Base-by-base conservation (phyloP, 2,329 filamentous ascomycete species). In the Nannizziopsis arthrosporioides region DNA sequence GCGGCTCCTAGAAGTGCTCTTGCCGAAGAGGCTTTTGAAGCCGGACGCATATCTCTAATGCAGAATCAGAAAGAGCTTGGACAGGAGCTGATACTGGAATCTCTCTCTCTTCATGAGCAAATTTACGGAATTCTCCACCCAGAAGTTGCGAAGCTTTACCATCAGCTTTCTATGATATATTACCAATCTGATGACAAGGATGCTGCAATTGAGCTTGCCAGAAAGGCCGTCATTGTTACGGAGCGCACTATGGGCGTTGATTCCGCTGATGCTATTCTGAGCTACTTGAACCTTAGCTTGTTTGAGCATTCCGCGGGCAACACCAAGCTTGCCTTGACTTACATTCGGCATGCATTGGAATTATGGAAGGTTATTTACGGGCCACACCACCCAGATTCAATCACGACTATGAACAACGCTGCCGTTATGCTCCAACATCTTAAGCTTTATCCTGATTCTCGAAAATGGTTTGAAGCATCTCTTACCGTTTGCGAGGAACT, bases 131-230 rank as follows among this genome's bases (percentile, higher is more conserved):
- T 96, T 49, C 75, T 98, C 19, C 92, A 98, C 63, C 89, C 92
- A 1, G 92, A 98, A 68, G 90, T 96, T 51, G 92, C 90, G 41
- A 82, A 89, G 54, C 84, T 94, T 22, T 98, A 98, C 73, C 90
- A 94, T 68, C 88, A 85, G 45, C 70, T 98, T 40, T 94, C 92
- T 2, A 94, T 94, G 74, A 76, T 96, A 48, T 95, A 95, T 71
- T 96, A 93, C 68, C 85, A 93, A 65, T 78, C 94, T n/a, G 92
- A 96, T 47, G 92, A 98, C 72, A 96, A 96, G 74, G 85, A 89
- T 34, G 86, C 87, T 8, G 92, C 92, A 18, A 84, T 96, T 18
- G 92, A 98, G 68, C 78, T 98, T 54, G 89, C 92, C 14, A 85
- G 88, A 63, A 98, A 98, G 72, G 89, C 92, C 18, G 89, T 94